A percentile compares a stretch with the other conserved stretches of the same genome.
These are phyloP conservation scores for Diaporthe batatas DNA, from an alignment of 2,329 filamentous ascomycete species.

Conservation along the genomic window DNA sequence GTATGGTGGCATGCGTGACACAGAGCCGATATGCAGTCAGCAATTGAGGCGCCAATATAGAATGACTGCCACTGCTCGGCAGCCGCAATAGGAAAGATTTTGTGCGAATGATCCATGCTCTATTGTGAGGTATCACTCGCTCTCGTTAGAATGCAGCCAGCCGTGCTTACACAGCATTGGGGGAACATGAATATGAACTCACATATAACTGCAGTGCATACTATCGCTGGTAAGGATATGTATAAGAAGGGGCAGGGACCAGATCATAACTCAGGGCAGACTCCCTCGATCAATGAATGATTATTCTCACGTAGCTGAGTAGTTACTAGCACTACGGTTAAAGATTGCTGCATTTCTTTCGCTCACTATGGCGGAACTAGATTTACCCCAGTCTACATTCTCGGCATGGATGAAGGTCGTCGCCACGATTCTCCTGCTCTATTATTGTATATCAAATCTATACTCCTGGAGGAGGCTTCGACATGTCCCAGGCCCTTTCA, in stretches of 20 bases:
- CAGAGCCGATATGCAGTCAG: neutral
- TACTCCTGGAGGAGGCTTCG: constrained; percentile 44
- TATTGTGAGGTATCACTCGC: neutral
- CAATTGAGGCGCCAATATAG: neutral
- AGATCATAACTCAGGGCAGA: no score
- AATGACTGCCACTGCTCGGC: neutral
- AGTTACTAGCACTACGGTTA: neutral
- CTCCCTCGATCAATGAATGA: no score
- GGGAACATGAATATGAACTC: neutral
- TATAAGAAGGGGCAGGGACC: neutral
- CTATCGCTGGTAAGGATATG: neutral
- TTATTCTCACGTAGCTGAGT: no score
- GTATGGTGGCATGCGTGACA: neutral
- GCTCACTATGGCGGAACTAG: neutral
- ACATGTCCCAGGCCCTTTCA: constrained; percentile 47
- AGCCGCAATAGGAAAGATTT: neutral
- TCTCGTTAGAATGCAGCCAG: neutral
- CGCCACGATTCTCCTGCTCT: neutral
- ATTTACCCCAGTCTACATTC: no score
- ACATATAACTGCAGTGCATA: neutral
- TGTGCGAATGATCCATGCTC: neutral
- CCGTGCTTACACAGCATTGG: neutral
- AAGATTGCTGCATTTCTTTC: neutral
- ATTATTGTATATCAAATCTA: neutral
- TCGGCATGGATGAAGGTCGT: neutral